These are phyloP conservation scores for Clonostachys byssicola DNA, from an alignment of 2,329 filamentous ascomycete genomes.

Conservation along the genomic window DNA sequence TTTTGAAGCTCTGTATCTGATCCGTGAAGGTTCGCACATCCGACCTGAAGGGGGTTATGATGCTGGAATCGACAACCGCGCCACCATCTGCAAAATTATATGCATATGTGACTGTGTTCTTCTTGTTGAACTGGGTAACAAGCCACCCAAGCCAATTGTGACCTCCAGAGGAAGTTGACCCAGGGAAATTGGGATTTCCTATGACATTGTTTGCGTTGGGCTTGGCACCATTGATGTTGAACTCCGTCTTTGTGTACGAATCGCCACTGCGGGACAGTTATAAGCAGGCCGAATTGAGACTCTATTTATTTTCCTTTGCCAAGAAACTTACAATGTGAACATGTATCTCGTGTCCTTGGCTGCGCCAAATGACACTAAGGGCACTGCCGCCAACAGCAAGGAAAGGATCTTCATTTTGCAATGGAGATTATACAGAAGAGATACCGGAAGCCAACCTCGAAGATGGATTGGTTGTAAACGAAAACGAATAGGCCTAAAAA, in stretches of 20 bases:
- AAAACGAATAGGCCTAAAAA: too few species aligned
- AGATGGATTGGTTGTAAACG: too few species aligned
- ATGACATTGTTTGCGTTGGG: constrained; percentile 52
- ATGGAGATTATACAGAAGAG: too few species aligned
- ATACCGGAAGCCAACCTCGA: too few species aligned
- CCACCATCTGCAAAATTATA: constrained; percentile 53
- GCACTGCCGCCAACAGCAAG: too few species aligned
- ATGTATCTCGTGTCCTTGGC: too few species aligned
- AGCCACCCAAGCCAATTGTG: constrained; percentile 48
- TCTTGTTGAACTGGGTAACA: constrained; percentile 37
- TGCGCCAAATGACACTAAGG: too few species aligned
- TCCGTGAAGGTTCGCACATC: constrained; percentile 24
- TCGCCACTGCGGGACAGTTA: constrained; percentile 13
- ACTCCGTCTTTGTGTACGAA: constrained; percentile 35
- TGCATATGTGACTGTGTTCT: constrained; percentile 27
- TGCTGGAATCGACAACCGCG: constrained; percentile 43
- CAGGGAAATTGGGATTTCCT: constrained; percentile 55
- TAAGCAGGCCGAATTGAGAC: too few species aligned
- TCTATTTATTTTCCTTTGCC: too few species aligned
- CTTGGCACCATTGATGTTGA: constrained; percentile 44
- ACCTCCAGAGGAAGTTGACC: constrained; percentile 43
- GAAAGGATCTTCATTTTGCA: too few species aligned
- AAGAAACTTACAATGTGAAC: too few species aligned
- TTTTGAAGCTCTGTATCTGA: constrained; percentile 18
- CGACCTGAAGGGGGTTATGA: constrained; percentile 45